Evolutionary conservation across 441 rosid species (phyloP).

Genomic region (Populus hybrid): DNA sequence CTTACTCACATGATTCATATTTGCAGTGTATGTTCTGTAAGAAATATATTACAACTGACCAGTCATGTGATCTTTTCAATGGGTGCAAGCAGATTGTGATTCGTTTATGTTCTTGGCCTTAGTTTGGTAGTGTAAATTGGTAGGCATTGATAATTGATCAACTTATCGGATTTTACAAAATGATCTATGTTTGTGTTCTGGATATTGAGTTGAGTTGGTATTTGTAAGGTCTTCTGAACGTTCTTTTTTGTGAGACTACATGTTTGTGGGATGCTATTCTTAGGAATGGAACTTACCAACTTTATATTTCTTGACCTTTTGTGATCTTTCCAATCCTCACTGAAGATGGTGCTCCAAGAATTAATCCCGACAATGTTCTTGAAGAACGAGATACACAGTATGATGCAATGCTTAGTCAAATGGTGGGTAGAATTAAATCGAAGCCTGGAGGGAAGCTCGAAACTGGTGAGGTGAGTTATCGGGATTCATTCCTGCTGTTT

Average conservation of each 20-base stretch:
- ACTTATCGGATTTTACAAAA: neutral
- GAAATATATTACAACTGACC: neutral
- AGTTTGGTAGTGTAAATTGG: neutral
- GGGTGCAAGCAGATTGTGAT: neutral
- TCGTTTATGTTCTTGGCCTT: neutral
- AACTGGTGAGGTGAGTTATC: slow-evolving; percentile 76
- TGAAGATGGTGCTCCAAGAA: slow-evolving; percentile 34
- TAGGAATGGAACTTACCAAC: slow-evolving; percentile 1
- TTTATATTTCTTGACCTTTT: neutral
- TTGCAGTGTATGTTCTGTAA: neutral
- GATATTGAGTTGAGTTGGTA: neutral
- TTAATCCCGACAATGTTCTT: slow-evolving; percentile 48
- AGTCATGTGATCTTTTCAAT: neutral
- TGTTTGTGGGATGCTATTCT: neutral
- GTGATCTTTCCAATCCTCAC: slow-evolving; percentile 1
- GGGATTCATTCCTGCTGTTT: neutral
- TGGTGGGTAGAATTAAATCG: slow-evolving; percentile 77
- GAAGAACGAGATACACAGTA: slow-evolving; percentile 68
- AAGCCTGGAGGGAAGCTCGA: slow-evolving; percentile 85
- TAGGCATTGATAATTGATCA: neutral
- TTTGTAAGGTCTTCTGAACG: neutral
- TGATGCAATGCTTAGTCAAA: slow-evolving; percentile 80
- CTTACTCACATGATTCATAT: neutral
- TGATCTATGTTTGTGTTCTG: neutral
- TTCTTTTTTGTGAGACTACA: neutral